These are phyloP conservation scores for Colletotrichum navitas DNA, from an alignment of 2,329 filamentous ascomycete genomes.

Conservation along the genomic window DNA sequence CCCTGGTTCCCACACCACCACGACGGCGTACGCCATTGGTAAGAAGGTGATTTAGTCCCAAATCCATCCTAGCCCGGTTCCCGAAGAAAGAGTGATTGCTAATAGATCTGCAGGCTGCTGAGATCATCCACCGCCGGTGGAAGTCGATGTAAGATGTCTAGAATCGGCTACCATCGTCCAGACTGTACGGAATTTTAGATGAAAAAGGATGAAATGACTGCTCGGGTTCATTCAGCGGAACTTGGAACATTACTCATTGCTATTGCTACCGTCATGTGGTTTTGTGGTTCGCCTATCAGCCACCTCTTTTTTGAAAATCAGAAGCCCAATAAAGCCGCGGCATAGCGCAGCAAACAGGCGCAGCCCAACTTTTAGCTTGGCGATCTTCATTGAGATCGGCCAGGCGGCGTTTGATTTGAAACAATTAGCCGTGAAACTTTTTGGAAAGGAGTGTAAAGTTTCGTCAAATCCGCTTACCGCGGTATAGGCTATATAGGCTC, in stretches of 20 bases:
- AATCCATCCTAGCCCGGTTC: no score
- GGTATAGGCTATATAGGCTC: no score
- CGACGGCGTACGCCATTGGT: conserved; percentile 63
- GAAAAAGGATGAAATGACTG: neutral
- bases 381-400: no score
- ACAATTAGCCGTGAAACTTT: no score
- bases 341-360: neutral
- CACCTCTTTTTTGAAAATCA: neutral
- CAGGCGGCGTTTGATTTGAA: no score
- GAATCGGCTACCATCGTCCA: neutral
- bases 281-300: neutral
- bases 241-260: no score
- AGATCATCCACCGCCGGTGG: conserved; percentile 4
- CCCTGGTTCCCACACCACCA: conserved; percentile 2
- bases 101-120: neutral
- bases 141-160: neutral
- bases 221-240: neutral
- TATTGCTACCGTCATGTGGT: no score
- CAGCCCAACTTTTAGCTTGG: neutral
- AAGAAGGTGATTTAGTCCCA: conserved; percentile 53
- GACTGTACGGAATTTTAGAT: neutral
- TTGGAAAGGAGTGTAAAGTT: no score
- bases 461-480: no score
- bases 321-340: no score
- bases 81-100: neutral